A percentile compares a stretch with the other conserved stretches of the same genome.
Evolutionary conservation across 2,329 filamentous ascomycete species (phyloP).

Genomic region (Cladophialophora chaetospira): DNA sequence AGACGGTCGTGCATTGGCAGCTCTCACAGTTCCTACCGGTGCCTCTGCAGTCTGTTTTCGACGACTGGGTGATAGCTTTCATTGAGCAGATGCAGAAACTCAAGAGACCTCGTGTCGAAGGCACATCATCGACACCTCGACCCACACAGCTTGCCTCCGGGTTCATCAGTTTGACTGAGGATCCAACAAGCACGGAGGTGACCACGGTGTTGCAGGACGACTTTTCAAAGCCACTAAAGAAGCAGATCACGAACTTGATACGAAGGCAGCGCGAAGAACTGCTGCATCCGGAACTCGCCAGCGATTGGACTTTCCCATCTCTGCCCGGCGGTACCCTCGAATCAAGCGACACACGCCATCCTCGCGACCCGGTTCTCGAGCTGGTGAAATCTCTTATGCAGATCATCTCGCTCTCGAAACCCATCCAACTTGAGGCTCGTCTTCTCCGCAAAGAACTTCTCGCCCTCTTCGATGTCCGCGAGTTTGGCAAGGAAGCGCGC

Average conservation of each 20-base stretch:
- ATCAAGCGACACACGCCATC: slow-evolving; percentile 32
- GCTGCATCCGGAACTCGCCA: slow-evolving; percentile 81
- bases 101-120: slow-evolving; percentile 69
- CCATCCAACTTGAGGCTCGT: slow-evolving; percentile 69
- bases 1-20: slow-evolving; percentile 98
- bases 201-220: slow-evolving; percentile 72
- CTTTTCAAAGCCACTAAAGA: slow-evolving; percentile 88
- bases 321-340: slow-evolving; percentile 53
- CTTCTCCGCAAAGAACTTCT: slow-evolving; percentile 87
- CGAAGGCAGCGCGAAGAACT: slow-evolving; percentile 84
- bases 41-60: slow-evolving; percentile 79
- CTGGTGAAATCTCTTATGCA: slow-evolving; percentile 93
- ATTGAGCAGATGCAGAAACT: slow-evolving; percentile 88
- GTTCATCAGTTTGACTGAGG: slow-evolving; percentile 56
- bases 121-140: slow-evolving; percentile 58
- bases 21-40: slow-evolving; percentile 83
- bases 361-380: slow-evolving; percentile 77
- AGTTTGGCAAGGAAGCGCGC: slow-evolving; percentile 84
- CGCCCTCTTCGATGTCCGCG: slow-evolving; percentile 86
- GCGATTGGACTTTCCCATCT: slow-evolving; percentile 81
- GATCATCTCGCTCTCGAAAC: slow-evolving; percentile 78
- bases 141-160: slow-evolving; percentile 59
- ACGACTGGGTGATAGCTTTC: slow-evolving; percentile 92
- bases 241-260: slow-evolving; percentile 80
- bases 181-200: slow-evolving; percentile 61